phyloP scores from a whole-genome alignment of 2,329 filamentous ascomycete species.

The Pseudogymnoascus sp. region DNA sequence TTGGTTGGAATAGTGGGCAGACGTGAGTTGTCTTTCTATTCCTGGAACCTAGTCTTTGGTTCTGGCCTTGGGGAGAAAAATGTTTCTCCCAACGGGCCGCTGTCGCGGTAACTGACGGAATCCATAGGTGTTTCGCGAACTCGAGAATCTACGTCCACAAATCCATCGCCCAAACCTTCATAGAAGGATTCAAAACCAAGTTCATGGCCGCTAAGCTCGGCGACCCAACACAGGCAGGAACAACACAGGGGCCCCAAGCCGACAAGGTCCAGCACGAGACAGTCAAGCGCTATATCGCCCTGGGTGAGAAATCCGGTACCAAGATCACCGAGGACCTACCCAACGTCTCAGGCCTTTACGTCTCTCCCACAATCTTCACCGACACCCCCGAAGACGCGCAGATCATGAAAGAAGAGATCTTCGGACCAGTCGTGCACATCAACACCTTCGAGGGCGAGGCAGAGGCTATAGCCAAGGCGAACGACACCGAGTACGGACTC shows the following conservation, averaged over 20 bases:
- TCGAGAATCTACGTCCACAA: conserved; percentile 21
- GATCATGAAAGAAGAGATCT: conserved; percentile 44
- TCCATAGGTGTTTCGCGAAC: conserved; percentile 18
- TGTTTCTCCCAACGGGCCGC: neutral
- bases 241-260: conserved; percentile 12
- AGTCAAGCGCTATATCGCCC: conserved; percentile 18
- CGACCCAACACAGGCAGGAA: conserved; percentile 13
- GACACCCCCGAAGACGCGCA: conserved; percentile 1
- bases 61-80: neutral
- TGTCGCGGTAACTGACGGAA: neutral
- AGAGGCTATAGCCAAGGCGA: conserved; percentile 52
- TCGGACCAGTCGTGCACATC: conserved; percentile 53
- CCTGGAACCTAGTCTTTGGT: neutral
- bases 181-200: conserved; percentile 18
- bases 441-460: conserved; percentile 48
- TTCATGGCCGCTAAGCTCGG: conserved; percentile 15
- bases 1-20: conserved; percentile 22
- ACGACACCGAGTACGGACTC: conserved; percentile 59
- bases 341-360: conserved; percentile 14
- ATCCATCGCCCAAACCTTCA: conserved; percentile 18
- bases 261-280: conserved; percentile 20
- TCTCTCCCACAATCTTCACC: conserved; percentile 21
- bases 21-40: conserved; percentile 8
- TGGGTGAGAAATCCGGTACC: conserved; percentile 13
- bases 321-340: neutral